A percentile compares a stretch with the other conserved stretches of the same genome.
These are phyloP conservation scores for Entomortierella beljakovae DNA, from an alignment of 192 early-diverging fungal species.

Conservation along the genomic window DNA sequence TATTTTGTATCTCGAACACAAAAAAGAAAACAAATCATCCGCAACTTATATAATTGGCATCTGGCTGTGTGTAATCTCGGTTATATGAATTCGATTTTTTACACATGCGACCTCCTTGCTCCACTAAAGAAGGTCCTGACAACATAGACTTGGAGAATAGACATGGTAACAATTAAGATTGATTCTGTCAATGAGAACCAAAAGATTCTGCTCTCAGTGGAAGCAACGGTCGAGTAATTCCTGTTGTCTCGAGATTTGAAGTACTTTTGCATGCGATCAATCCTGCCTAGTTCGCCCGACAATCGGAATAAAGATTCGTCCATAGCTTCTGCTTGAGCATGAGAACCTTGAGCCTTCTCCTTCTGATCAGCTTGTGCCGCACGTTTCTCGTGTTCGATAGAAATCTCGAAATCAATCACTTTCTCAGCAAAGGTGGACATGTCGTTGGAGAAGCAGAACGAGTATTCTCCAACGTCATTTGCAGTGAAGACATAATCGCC, in stretches of 20 bases:
- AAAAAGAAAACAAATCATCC: background rate
- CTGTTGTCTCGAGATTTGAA: slow-evolving; percentile 91
- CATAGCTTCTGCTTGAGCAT: slow-evolving; percentile 57
- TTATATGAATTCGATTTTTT: background rate
- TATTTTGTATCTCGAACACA: too few species aligned
- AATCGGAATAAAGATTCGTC: slow-evolving; percentile 71
- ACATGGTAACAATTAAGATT: slow-evolving; percentile 82
- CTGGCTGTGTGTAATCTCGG: background rate
- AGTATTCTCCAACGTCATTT: slow-evolving; percentile 87
- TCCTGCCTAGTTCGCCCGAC: slow-evolving; percentile 69
- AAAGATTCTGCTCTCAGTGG: slow-evolving; percentile 88
- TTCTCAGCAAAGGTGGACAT: slow-evolving; percentile 97
- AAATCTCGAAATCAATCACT: slow-evolving; percentile 94
- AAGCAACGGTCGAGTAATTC: slow-evolving; percentile 89
- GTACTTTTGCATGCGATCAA: slow-evolving; percentile 87
- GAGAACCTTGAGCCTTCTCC: slow-evolving; percentile 36
- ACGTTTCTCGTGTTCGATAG: slow-evolving; percentile 89
- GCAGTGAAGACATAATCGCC: slow-evolving; percentile 96
- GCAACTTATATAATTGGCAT: background rate
- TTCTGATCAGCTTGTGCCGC: slow-evolving; percentile 13
- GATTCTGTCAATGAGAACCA: slow-evolving; percentile 92
- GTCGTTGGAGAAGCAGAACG: slow-evolving; percentile 97
- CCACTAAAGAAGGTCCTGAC: slow-evolving; percentile 92
- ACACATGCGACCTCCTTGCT: slow-evolving; percentile 61
- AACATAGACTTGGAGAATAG: slow-evolving; percentile 92